A percentile compares a stretch with the other conserved stretches of the same genome.
Conservation (phyloP, 768 basidiomycete species). For the Plicaturopsis crispa region DNA sequence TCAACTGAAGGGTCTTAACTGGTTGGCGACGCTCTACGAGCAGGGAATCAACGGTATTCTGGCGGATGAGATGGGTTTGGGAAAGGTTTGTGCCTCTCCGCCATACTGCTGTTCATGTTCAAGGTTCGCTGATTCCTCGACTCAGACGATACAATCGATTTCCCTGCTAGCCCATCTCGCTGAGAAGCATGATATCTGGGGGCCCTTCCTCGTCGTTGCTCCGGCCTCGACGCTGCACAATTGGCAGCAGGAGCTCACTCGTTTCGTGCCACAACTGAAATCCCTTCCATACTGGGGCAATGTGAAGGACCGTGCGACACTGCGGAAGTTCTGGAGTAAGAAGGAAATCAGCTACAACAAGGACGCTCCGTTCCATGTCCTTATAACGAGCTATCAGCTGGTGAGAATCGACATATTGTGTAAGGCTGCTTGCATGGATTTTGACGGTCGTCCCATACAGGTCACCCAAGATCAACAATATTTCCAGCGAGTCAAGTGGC, state of each 20-base stretch:
- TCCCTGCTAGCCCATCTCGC: constrained; percentile 93
- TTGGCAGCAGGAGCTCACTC: constrained; percentile 97
- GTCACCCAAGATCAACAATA: constrained; percentile 97
- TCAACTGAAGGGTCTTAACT: constrained; percentile 95
- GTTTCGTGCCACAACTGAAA: constrained; percentile 91
- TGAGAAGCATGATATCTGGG: constrained; percentile 98
- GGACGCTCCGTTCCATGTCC: constrained; percentile 92
- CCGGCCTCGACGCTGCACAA: constrained; percentile 97
- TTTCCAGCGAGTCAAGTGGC: constrained; percentile 97
- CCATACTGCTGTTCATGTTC: neutral
- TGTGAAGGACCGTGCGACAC: constrained; percentile 88
- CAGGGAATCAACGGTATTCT: constrained; percentile 99
- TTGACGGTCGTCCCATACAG: constrained; percentile 27
- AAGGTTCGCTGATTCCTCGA: constrained; percentile 1
- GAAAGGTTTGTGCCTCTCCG: constrained; percentile 46
- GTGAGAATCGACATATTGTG: constrained; percentile 38
- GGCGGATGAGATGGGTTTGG: constrained; percentile 97
- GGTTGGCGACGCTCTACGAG: constrained; percentile 95
- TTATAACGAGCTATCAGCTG: constrained; percentile 96
- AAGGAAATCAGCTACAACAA: constrained; percentile 94
- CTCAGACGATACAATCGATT: constrained; percentile 93
- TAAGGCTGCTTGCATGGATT: too few relatives aligned
- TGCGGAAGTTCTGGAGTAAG: constrained; percentile 97
- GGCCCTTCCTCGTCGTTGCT: constrained; percentile 96
- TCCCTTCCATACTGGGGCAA: constrained; percentile 98